Base-by-base conservation (phyloP, 192 early-diverging fungal species). In the Coemansia sp. region DNA sequence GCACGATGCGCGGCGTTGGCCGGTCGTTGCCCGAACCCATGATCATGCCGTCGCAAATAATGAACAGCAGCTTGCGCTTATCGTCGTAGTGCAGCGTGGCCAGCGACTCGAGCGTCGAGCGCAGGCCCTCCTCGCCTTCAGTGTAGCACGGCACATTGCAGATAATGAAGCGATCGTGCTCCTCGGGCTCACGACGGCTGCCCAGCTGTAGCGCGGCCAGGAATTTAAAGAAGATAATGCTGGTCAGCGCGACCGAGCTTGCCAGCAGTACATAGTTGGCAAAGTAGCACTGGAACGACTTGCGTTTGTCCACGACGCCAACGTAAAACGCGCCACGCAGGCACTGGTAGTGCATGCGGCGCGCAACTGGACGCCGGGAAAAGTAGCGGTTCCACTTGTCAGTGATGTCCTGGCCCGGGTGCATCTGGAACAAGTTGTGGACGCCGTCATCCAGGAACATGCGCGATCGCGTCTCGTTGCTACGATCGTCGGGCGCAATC, bases 101-200 rank as follows among this genome's bases (percentile, higher is more conserved):
- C 43, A 98, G 70, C 3, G 95, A 98, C 63, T 98, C 87, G 25
- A 98, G 72, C 2, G 95, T 98, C 50, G 89, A 88, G 23, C 85
- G 79, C 27, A 98, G 77, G 0, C 93, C 92, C 38, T 85, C 88
- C 53, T 98, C 95, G 53, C 90, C 90, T 70, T 98, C 95, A 2
- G 94, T 96, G 79, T 98, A 98, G 75, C 94, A 95, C 8, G 94
- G 92, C 5, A 97, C 89, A 64, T 92, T 92, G 65, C 86, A 88
- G 42, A 97, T 87, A 55, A 94, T 88, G 62, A 97, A 94, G 55
- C 87, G 85, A 79, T 94, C 92, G 58, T 90, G 85, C 46, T 92
- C 88, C 53, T 94, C 87, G 4, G 89, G 88, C 59, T 82, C 80
- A 27, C 82, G 80, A 44, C 82, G 79, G 15, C 84, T 77, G 17